Evolutionary conservation across 495 filamentous ascomycete species (phyloP), one percentile per base, ranked within the genome.

Genomic region (Hamigera avellanea): DNA sequence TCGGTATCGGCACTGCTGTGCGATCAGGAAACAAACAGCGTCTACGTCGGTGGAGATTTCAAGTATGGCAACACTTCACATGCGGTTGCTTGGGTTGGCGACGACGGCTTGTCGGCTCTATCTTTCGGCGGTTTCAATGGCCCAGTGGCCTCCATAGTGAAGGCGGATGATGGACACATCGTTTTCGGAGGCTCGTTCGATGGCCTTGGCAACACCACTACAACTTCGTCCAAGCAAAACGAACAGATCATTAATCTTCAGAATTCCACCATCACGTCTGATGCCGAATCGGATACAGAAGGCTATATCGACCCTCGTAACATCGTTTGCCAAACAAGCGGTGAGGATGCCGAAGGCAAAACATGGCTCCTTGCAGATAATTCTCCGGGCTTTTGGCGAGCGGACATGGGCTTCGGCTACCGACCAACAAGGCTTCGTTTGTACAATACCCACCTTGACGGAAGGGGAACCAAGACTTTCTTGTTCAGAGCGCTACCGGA

Each of bases 71-170:
- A 88, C 44, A 83, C 85, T 21, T 82, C 82, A 12, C 95, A 99
- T 60, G 91, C 86, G 12, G 79, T 91, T 44, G 78, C 81, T 13
- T 95, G 86, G 86, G 68, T 76, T 16, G 73, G 72, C 14, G 49
- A 40, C 33, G 68, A 69, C 8, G 68, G 73, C 19, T 99, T 86
- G 88, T 76, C 75, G 33, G 83, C 86, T 48, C 60, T 99, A 42
- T 77, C 86, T 7, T 99, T 99, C 66, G 72, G 76, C 32, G 93
- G 91, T 18, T 89, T 99, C 59, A 95, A 95, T 65, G 87, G 86
- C 31, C 88, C 87, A 8, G 88, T 99, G 31, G 77, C 70, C 34
- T 81, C 86, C 23, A 95, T 99, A 39, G 66, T 78, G 31, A 83
- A 86, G 62, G 73, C 76, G 12, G 67, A 77, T 13, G 76, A 81